Conservation (phyloP, 805 yeast species). For the Yamadazyma akitaensis region DNA sequence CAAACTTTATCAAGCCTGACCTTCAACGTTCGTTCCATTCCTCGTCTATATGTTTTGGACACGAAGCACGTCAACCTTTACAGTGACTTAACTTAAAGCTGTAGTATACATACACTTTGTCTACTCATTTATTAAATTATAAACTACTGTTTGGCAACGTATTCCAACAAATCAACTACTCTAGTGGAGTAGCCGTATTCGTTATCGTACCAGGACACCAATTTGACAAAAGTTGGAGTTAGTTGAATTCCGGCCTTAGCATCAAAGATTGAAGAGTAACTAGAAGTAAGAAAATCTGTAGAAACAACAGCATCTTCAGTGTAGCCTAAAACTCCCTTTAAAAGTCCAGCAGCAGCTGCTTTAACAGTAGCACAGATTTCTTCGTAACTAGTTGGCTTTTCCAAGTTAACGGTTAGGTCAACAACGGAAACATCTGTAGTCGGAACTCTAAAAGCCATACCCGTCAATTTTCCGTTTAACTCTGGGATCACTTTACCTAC, state of each 20-base stretch:
- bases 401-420: conserved; percentile 33
- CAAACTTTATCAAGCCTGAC: too few species aligned
- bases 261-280: conserved; percentile 31
- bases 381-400: conserved; percentile 29
- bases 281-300: conserved; percentile 29
- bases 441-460: conserved; percentile 36
- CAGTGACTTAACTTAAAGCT: neutral
- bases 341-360: conserved; percentile 29
- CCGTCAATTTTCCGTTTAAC: conserved; percentile 36
- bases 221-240: conserved; percentile 34
- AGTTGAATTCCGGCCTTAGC: conserved; percentile 35
- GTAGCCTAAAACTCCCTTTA: conserved; percentile 35
- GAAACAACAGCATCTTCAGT: conserved; percentile 36
- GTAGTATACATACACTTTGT: neutral
- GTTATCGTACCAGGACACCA: conserved; percentile 37
- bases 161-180: conserved; percentile 34
- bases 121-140: neutral
- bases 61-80: too few species aligned
- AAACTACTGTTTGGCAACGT: conserved; percentile 19
- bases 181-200: conserved; percentile 37
- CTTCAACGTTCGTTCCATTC: too few species aligned
- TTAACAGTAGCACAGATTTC: conserved; percentile 31
- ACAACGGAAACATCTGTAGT: conserved; percentile 35
- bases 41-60: too few species aligned
- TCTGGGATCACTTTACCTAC: conserved; percentile 37